Evolutionary conservation across 2,329 filamentous ascomycete genomes (phyloP).

Genomic region (Aspergillus quadrilineatus): DNA sequence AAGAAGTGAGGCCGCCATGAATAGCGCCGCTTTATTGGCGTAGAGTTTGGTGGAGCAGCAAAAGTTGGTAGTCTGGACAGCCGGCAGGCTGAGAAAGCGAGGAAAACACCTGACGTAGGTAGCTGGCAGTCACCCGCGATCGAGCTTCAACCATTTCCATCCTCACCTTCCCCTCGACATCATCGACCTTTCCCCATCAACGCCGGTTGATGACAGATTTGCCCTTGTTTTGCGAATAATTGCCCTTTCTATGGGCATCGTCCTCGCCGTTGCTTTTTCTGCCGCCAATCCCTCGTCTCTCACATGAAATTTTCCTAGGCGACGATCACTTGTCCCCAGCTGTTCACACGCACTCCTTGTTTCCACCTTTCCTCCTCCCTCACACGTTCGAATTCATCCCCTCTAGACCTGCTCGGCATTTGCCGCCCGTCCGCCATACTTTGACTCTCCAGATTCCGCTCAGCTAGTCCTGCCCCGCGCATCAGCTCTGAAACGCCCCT

Average conservation of each 20-base stretch:
- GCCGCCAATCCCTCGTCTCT: conserved; percentile 30
- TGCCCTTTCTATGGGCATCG: neutral
- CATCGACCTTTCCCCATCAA: conserved; percentile 11
- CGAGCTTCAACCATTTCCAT: conserved; percentile 14
- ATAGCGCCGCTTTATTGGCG: conserved; percentile 16
- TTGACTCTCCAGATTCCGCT: conserved; percentile 13
- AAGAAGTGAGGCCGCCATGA: conserved; percentile 34
- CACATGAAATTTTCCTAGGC: conserved; percentile 34
- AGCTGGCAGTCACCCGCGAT: conserved; percentile 4
- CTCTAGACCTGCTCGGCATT: conserved; percentile 12
- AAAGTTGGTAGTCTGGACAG: conserved; percentile 2
- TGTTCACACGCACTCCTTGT: conserved; percentile 12
- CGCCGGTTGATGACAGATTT: conserved; percentile 5
- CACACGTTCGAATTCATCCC: neutral
- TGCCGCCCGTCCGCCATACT: conserved; percentile 9
- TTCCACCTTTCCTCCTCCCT: conserved; percentile 10
- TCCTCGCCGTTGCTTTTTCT: conserved; percentile 10
- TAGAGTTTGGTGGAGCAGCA: conserved; percentile 3
- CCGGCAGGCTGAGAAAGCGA: neutral
- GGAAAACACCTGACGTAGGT: conserved; percentile 14
- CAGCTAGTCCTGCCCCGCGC: conserved; percentile 23
- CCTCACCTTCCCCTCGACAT: conserved; percentile 15
- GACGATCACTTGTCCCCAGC: conserved; percentile 21
- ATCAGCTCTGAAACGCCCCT: conserved; percentile 7
- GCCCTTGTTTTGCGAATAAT: conserved; percentile 1